A percentile compares a stretch with the other conserved stretches of the same genome.
phyloP scores from a whole-genome alignment of 768 basidiomycete species.

The Boletellus sp. region DNA sequence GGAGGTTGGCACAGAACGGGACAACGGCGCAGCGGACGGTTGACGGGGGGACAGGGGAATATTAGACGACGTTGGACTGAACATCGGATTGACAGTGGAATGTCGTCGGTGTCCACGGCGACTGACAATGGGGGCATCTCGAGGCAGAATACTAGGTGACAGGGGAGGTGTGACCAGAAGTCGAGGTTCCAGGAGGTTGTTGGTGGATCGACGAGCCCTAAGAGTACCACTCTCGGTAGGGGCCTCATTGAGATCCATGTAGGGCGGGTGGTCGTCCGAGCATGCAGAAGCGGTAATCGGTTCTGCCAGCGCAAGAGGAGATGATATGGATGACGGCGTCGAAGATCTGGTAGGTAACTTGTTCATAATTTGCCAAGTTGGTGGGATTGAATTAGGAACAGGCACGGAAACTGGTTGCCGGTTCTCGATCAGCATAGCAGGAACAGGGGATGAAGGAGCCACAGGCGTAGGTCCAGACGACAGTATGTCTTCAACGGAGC shows the following conservation, averaged over 20 bases:
- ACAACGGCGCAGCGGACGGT: conserved; percentile 68
- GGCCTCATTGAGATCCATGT: conserved; percentile 62
- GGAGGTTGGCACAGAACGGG: conserved; percentile 80
- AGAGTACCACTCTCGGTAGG: conserved; percentile 40
- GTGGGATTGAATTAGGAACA: conserved; percentile 42
- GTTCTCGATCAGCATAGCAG: conserved; percentile 18
- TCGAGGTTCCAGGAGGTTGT: conserved; percentile 62
- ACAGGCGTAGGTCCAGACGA: conserved; percentile 69
- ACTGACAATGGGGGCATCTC: conserved; percentile 40
- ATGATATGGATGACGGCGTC: conserved; percentile 85
- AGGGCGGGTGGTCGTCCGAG: conserved; percentile 57
- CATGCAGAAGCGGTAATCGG: conserved; percentile 73
- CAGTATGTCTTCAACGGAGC: conserved; percentile 25
- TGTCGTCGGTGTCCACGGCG: conserved; percentile 67
- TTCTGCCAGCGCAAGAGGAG: conserved; percentile 79
- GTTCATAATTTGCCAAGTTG: conserved; percentile 38
- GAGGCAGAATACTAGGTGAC: conserved; percentile 56
- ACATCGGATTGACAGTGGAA: conserved; percentile 63
- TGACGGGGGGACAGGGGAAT: conserved; percentile 85
- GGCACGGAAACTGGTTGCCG: conserved; percentile 32
- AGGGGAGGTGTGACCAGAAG: conserved; percentile 71
- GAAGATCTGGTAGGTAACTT: conserved; percentile 74
- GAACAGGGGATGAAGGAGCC: conserved; percentile 47
- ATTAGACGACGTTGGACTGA: conserved; percentile 48
- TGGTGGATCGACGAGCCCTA: conserved; percentile 62